Percentiles rank a stretch among this genome's conserved stretches.
Conservation (phyloP, 2,329 filamentous ascomycete genomes). For the Aquanectria penicillioides region DNA sequence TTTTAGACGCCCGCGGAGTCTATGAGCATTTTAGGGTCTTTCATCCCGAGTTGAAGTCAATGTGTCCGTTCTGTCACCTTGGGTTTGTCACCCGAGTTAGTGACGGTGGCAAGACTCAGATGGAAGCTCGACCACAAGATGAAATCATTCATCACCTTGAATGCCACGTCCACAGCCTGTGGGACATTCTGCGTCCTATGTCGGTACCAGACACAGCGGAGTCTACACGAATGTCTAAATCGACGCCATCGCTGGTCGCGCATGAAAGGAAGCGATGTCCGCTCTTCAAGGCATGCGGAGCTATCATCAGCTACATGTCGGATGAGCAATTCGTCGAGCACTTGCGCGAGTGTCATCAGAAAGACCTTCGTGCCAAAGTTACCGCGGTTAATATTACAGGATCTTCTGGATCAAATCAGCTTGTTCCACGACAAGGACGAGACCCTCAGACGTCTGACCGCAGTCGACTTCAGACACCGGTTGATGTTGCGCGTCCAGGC, state of each 20-base stretch:
- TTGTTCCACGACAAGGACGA: too few relatives aligned
- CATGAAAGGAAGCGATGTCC: constrained; percentile 12
- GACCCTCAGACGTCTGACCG: too few relatives aligned
- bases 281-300: constrained; percentile 28
- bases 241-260: too few relatives aligned
- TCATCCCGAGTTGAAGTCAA: neutral
- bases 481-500: too few relatives aligned
- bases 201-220: neutral
- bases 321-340: constrained; percentile 15
- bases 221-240: too few relatives aligned
- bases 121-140: neutral
- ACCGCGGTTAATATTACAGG: too few relatives aligned
- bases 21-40: constrained; percentile 25
- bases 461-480: too few relatives aligned
- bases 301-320: constrained; percentile 14
- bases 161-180: constrained; percentile 34
- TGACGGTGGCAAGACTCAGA: neutral
- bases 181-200: constrained; percentile 15
- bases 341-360: neutral
- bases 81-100: neutral
- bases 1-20: constrained; percentile 12
- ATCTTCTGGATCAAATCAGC: too few relatives aligned
- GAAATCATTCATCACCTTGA: constrained; percentile 35
- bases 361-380: neutral
- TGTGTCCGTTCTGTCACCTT: constrained; percentile 32